These are phyloP conservation scores for Exophiala sideris DNA, from an alignment of 2,329 filamentous ascomycete species.

Conservation along the genomic window DNA sequence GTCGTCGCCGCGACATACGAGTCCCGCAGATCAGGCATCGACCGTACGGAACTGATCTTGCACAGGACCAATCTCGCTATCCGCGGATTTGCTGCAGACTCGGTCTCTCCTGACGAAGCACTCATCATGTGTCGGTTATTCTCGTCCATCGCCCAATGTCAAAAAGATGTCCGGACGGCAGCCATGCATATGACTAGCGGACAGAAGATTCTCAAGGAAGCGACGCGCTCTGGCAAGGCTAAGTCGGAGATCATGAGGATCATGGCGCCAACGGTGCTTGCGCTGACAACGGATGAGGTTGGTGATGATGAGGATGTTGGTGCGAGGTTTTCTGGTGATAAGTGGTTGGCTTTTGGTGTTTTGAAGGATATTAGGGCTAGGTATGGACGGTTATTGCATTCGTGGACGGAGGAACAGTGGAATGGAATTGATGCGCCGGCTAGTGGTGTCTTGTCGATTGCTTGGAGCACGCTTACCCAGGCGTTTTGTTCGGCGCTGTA, in stretches of 20 bases:
- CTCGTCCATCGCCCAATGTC: slow-evolving; percentile 12
- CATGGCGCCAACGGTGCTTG: slow-evolving; percentile 7
- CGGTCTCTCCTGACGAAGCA: slow-evolving; percentile 8
- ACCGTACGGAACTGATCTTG: slow-evolving; percentile 6
- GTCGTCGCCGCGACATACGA: slow-evolving; percentile 17
- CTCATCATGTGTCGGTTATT: slow-evolving; percentile 17
- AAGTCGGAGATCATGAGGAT: slow-evolving; percentile 1
- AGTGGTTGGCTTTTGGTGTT: not conserved
- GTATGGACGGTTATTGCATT: slow-evolving; percentile 4
- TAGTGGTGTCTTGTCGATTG: slow-evolving; percentile 1
- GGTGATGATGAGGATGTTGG: not conserved
- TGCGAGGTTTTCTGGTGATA: not conserved
- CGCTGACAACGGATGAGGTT: not conserved
- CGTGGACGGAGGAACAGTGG: not conserved
- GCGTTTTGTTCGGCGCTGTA: slow-evolving; percentile 1
- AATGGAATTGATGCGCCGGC: not conserved
- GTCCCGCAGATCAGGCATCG: slow-evolving; percentile 5
- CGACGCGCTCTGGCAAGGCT: not conserved
- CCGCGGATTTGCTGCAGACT: slow-evolving; percentile 3
- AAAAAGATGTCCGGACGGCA: slow-evolving; percentile 10
- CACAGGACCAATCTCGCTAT: slow-evolving; percentile 10
- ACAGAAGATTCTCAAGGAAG: slow-evolving; percentile 8
- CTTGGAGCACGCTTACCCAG: slow-evolving; percentile 12
- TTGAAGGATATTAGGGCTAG: not conserved
- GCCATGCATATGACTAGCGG: slow-evolving; percentile 10